A percentile compares a stretch with the other conserved stretches of the same genome.
phyloP scores from a whole-genome alignment of 768 basidiomycete species.

The Agaricus blazei region DNA sequence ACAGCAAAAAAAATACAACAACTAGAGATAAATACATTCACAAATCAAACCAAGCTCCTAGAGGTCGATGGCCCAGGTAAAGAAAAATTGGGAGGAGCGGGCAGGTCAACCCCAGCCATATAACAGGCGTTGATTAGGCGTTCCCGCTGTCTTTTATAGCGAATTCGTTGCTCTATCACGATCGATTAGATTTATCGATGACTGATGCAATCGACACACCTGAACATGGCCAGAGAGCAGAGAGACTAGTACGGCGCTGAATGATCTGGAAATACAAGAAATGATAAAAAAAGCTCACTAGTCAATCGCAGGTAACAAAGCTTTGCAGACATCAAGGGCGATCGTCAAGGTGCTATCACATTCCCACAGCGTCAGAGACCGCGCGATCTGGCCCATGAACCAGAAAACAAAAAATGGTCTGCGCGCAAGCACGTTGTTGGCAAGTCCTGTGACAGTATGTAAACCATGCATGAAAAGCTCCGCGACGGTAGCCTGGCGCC shows the following conservation, averaged over 20 bases:
- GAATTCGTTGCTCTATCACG: slow-evolving; percentile 43
- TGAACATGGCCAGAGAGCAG: slow-evolving; percentile 58
- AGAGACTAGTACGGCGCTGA: slow-evolving; percentile 28
- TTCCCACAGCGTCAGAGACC: slow-evolving; percentile 59
- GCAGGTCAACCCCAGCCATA: slow-evolving; percentile 39
- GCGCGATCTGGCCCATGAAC: slow-evolving; percentile 69
- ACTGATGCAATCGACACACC: slow-evolving; percentile 30
- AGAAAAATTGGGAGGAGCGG: slow-evolving; percentile 34
- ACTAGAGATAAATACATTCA: neutral
- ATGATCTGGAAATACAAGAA: slow-evolving; percentile 10
- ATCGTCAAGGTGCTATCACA: slow-evolving; percentile 51
- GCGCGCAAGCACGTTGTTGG: slow-evolving; percentile 41
- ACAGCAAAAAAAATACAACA: neutral
- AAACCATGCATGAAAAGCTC: slow-evolving; percentile 57
- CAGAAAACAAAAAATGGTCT: slow-evolving; percentile 69
- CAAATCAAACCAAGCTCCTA: slow-evolving; percentile 20
- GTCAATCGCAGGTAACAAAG: slow-evolving; percentile 56
- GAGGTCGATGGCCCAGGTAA: slow-evolving; percentile 23
- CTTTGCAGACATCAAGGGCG: slow-evolving; percentile 58
- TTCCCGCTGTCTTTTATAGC: slow-evolving; percentile 42
- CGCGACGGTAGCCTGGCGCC: slow-evolving; percentile 55
- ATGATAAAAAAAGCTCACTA: slow-evolving; percentile 30
- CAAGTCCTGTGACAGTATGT: slow-evolving; percentile 53
- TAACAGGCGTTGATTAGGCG: slow-evolving; percentile 42
- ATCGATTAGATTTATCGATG: slow-evolving; percentile 9